These are phyloP conservation scores for Beta lomatogona DNA, from an alignment of 179 eudicot genomes.

Conservation along the genomic window DNA sequence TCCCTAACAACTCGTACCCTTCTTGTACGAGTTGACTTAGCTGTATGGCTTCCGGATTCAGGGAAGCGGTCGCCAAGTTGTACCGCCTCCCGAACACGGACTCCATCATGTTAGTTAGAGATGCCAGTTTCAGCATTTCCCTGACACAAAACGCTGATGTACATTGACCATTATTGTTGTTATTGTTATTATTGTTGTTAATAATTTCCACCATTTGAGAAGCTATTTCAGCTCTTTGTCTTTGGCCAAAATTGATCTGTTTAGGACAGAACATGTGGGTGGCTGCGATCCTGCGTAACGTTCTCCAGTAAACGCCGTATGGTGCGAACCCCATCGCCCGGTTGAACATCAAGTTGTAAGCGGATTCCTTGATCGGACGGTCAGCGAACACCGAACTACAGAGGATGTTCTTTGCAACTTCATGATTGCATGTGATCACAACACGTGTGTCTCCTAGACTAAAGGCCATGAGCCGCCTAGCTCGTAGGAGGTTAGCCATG, in stretches of 20 bases:
- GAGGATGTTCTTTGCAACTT: constrained; percentile 60
- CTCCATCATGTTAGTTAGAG: constrained; percentile 34
- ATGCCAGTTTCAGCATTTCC: constrained; percentile 28
- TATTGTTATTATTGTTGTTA: not conserved
- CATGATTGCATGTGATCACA: constrained; percentile 62
- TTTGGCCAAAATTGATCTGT: constrained; percentile 35
- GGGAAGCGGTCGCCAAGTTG: constrained; percentile 26
- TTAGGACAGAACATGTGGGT: constrained; percentile 71
- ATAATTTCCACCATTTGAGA: constrained; percentile 15
- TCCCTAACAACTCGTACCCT: constrained; percentile 75
- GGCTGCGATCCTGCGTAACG: constrained; percentile 61
- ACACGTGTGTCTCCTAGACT: constrained; percentile 74
- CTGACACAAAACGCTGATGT: constrained; percentile 18
- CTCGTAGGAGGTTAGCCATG: constrained; percentile 32
- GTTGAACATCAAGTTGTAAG: constrained; percentile 70
- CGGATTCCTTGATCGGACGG: constrained; percentile 75
- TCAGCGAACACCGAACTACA: constrained; percentile 57
- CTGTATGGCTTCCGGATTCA: constrained; percentile 40
- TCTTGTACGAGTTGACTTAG: constrained; percentile 58
- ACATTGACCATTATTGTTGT: not conserved
- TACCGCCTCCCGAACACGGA: constrained; percentile 70
- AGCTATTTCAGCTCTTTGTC: constrained; percentile 14
- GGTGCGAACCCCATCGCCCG: constrained; percentile 87
- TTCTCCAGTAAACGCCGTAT: constrained; percentile 71
- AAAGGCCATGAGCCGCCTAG: constrained; percentile 69